Evolutionary conservation across 352 stramenopile genomes (phyloP).

Genomic region (Poterioochromonas sp.): DNA sequence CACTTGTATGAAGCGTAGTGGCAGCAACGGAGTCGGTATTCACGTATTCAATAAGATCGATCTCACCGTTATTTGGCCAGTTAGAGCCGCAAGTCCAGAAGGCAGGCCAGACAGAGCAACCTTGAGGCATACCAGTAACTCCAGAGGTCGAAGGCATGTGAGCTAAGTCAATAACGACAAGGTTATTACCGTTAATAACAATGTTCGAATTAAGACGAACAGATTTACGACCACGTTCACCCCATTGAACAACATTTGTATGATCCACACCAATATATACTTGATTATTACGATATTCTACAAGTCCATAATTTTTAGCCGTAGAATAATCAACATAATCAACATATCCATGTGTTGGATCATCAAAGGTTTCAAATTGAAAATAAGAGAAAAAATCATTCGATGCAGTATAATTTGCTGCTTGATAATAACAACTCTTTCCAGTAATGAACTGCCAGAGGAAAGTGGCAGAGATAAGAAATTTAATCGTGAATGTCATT

Average conservation of each 20-base stretch:
- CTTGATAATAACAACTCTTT: not conserved
- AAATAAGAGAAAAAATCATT: slow-evolving; percentile 4
- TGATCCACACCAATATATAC: not conserved
- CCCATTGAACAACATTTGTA: not conserved
- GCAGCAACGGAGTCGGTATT: not conserved
- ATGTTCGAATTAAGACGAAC: slow-evolving; percentile 11
- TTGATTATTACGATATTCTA: not conserved
- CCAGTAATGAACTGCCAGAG: too few relatives aligned
- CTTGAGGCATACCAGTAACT: not conserved
- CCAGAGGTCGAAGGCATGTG: slow-evolving; percentile 24
- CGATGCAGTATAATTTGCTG: not conserved
- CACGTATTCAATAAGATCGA: slow-evolving; percentile 27
- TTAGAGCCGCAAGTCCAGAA: slow-evolving; percentile 14
- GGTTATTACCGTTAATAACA: not conserved
- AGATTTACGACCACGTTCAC: slow-evolving; percentile 12
- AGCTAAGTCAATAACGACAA: slow-evolving; percentile 22
- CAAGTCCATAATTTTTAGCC: not conserved
- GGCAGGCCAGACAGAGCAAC: slow-evolving; percentile 21
- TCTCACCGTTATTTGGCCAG: slow-evolving; percentile 32
- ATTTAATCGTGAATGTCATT: too few relatives aligned
- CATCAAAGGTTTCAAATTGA: slow-evolving; percentile 9
- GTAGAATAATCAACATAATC: not conserved
- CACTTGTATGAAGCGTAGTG: slow-evolving; percentile 9
- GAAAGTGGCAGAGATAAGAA: too few relatives aligned
- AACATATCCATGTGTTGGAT: slow-evolving; percentile 15